These are phyloP conservation scores for Thyridium curvatum DNA, from an alignment of 2,329 filamentous ascomycete genomes.

Conservation along the genomic window DNA sequence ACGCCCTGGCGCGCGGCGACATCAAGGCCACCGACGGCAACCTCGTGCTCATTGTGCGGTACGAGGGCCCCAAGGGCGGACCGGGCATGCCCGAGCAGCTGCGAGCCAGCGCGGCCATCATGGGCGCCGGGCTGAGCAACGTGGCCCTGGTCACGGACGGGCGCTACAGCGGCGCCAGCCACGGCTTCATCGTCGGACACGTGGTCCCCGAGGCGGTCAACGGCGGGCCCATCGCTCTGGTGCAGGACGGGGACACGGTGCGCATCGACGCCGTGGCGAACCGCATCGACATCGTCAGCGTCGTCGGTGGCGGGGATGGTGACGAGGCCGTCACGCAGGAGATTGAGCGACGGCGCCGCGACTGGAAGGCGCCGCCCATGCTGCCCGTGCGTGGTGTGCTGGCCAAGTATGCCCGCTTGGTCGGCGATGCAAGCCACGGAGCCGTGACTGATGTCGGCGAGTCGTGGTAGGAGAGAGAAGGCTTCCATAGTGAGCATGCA, in stretches of 20 bases:
- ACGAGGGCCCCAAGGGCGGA: slow-evolving; percentile 88
- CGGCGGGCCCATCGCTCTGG: slow-evolving; percentile 81
- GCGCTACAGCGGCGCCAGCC: slow-evolving; percentile 78
- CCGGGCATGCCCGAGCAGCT: slow-evolving; percentile 97
- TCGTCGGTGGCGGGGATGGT: slow-evolving; percentile 40
- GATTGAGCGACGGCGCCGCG: slow-evolving; percentile 49
- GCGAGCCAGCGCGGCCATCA: slow-evolving; percentile 80
- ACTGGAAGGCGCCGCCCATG: slow-evolving; percentile 62
- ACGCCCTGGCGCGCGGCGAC: slow-evolving; percentile 59
- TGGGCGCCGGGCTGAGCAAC: slow-evolving; percentile 84
- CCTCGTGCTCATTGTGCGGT: slow-evolving; percentile 82
- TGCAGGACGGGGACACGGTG: slow-evolving; percentile 72
- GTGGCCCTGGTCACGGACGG: slow-evolving; percentile 91
- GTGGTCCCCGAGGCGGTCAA: slow-evolving; percentile 86
- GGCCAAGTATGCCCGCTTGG: slow-evolving; percentile 83
- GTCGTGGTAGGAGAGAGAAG: slow-evolving; percentile 3
- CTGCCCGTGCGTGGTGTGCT: slow-evolving; percentile 75
- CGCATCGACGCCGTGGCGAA: slow-evolving; percentile 83
- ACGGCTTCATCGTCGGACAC: slow-evolving; percentile 92
- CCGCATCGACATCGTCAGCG: slow-evolving; percentile 58
- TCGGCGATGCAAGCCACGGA: slow-evolving; percentile 87
- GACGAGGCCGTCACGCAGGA: slow-evolving; percentile 36
- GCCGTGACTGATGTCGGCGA: slow-evolving; percentile 68
- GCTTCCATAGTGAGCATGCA: no score
- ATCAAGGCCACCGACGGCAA: slow-evolving; percentile 56